phyloP scores from a whole-genome alignment of 2,329 filamentous ascomycete genomes.

The Xylaria sp. region DNA sequence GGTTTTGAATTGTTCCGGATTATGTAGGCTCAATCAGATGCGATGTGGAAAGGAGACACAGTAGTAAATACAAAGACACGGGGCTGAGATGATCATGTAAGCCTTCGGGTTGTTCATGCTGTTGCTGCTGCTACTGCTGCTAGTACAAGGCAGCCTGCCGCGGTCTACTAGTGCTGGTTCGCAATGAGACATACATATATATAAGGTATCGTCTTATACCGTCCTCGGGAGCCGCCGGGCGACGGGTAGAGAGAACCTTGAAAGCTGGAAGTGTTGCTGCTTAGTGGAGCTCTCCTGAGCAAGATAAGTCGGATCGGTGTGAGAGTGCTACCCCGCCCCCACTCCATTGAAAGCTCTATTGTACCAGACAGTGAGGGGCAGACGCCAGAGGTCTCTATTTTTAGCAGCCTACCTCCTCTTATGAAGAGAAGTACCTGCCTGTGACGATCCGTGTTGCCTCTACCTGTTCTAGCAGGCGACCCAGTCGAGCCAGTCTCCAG shows the following conservation, averaged over 20 bases:
- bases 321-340: slow-evolving; percentile 36
- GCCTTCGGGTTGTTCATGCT: background rate
- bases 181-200: background rate
- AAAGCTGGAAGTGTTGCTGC: background rate
- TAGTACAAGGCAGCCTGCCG: background rate
- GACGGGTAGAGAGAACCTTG: background rate
- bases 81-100: background rate
- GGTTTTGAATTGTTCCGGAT: background rate
- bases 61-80: background rate
- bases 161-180: background rate
- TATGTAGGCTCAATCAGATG: background rate
- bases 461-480: too few relatives aligned
- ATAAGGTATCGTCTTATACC: too few relatives aligned
- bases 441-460: slow-evolving; percentile 22
- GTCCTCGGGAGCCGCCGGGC: slow-evolving; percentile 6
- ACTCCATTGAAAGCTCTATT: slow-evolving; percentile 3
- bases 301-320: background rate
- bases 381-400: slow-evolving; percentile 3
- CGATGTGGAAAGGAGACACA: background rate
- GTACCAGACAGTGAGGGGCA: background rate
- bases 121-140: too few relatives aligned
- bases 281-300: slow-evolving; percentile 1
- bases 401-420: slow-evolving; percentile 1
- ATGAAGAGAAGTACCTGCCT: background rate
- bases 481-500: too few relatives aligned